Conservation (phyloP, 2,329 filamentous ascomycete genomes). For the Aspergillus fumigatus region DNA sequence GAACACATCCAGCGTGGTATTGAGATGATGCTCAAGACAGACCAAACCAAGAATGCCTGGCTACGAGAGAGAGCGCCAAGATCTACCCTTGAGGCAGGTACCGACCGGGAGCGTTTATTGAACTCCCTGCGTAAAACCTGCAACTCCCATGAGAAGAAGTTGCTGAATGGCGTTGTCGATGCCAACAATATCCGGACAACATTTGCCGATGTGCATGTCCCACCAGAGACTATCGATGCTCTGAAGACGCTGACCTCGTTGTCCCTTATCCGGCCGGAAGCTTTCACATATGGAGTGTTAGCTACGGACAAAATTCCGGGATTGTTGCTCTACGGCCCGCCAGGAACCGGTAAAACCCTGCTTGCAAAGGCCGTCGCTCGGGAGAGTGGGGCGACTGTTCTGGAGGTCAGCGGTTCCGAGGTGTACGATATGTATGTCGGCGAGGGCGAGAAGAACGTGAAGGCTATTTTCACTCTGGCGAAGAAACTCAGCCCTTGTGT, state of each 20-base stretch:
- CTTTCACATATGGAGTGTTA: conserved; percentile 93
- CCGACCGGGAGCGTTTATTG: conserved; percentile 40
- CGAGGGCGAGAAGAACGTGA: conserved; percentile 93
- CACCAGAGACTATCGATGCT: conserved; percentile 76
- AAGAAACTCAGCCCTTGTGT: conserved; percentile 88
- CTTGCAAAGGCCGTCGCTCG: conserved; percentile 62
- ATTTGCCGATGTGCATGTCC: conserved; percentile 81
- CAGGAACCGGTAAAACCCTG: conserved; percentile 61
- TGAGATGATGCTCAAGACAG: conserved; percentile 38
- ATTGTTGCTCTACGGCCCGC: conserved; percentile 80
- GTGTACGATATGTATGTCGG: conserved; percentile 97
- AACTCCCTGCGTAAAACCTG: conserved; percentile 53
- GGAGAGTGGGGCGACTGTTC: conserved; percentile 61
- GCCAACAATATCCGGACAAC: conserved; percentile 77
- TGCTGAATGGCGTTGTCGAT: conserved; percentile 78
- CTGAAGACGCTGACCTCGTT: conserved; percentile 85
- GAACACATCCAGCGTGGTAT: conserved; percentile 35
- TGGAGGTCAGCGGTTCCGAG: conserved; percentile 85
- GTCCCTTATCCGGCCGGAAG: conserved; percentile 80
- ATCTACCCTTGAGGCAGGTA: conserved; percentile 26
- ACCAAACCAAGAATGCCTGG: conserved; percentile 36
- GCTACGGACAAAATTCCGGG: conserved; percentile 88
- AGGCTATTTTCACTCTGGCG: conserved; percentile 83
- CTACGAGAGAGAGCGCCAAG: conserved; percentile 31
- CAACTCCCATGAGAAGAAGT: conserved; percentile 75